phyloP scores from a whole-genome alignment of 2,329 filamentous ascomycete species.

The Calonectria honghensis region DNA sequence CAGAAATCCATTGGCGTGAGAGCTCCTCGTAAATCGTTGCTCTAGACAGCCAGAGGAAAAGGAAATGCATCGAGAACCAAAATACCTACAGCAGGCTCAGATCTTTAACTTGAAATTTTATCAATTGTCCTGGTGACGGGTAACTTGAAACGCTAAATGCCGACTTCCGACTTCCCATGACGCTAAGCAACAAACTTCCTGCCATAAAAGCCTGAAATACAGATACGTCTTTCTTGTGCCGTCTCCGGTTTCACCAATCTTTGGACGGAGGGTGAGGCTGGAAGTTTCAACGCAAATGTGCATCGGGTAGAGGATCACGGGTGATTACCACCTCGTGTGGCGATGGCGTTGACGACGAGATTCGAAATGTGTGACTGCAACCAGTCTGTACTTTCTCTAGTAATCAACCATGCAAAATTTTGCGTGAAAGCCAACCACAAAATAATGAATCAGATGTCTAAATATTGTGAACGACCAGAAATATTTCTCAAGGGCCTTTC shows the following conservation, averaged over 20 bases:
- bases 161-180: background rate
- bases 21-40: background rate
- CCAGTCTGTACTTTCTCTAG: background rate
- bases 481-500: background rate
- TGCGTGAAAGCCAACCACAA: background rate
- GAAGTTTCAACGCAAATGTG: background rate
- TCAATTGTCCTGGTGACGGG: too few species aligned
- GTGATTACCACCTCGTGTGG: background rate
- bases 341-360: background rate
- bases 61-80: too few species aligned
- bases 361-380: background rate
- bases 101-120: background rate
- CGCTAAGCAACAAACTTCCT: background rate
- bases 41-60: too few species aligned
- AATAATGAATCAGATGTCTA: background rate
- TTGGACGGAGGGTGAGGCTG: background rate
- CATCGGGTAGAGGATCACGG: background rate
- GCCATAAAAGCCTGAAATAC: background rate
- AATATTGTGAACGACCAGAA: background rate
- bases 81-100: background rate
- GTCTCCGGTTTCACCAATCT: background rate
- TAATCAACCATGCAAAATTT: too few species aligned
- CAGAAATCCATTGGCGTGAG: too few species aligned
- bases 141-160: background rate
- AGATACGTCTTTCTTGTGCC: background rate